phyloP scores from a whole-genome alignment of 768 basidiomycete genomes.

The Russula ochroleuca region DNA sequence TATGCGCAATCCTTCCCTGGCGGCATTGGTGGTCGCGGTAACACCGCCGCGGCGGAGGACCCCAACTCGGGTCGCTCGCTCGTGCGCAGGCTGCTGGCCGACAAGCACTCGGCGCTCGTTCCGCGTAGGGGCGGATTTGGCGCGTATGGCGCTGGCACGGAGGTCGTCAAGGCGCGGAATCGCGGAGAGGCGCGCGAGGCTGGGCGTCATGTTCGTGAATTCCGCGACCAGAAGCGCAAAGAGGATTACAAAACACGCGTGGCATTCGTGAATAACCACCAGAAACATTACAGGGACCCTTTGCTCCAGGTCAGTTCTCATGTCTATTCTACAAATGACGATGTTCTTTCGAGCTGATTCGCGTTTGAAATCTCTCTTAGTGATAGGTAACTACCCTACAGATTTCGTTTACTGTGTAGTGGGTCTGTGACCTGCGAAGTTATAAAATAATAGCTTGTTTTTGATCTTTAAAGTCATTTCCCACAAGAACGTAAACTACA shows the following conservation, averaged over 20 bases:
- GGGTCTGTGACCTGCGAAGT: not conserved
- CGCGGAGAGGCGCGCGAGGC: conserved; percentile 94
- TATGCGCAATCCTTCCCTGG: conserved; percentile 71
- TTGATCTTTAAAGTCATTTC: conserved; percentile 18
- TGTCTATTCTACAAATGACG: not conserved
- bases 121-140: conserved; percentile 84
- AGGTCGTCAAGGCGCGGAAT: conserved; percentile 88
- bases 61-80: conserved; percentile 70
- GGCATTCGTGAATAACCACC: conserved; percentile 73
- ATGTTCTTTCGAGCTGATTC: not conserved
- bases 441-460: conserved; percentile 2
- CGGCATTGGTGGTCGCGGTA: conserved; percentile 30
- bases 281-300: conserved; percentile 86
- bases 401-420: not conserved
- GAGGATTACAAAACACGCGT: conserved; percentile 85
- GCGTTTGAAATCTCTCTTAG: conserved; percentile 10
- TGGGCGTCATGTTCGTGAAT: conserved; percentile 77
- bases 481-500: conserved; percentile 21
- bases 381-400: conserved; percentile 21
- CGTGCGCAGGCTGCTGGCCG: conserved; percentile 71
- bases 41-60: conserved; percentile 43
- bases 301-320: conserved; percentile 45
- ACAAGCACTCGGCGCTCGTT: conserved; percentile 81
- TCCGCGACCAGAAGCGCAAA: conserved; percentile 70
- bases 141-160: conserved; percentile 74